Evolutionary conservation across 495 filamentous ascomycete species (phyloP), one percentile per base, ranked within the genome.

Genomic region (Pyrenula aspistea): DNA sequence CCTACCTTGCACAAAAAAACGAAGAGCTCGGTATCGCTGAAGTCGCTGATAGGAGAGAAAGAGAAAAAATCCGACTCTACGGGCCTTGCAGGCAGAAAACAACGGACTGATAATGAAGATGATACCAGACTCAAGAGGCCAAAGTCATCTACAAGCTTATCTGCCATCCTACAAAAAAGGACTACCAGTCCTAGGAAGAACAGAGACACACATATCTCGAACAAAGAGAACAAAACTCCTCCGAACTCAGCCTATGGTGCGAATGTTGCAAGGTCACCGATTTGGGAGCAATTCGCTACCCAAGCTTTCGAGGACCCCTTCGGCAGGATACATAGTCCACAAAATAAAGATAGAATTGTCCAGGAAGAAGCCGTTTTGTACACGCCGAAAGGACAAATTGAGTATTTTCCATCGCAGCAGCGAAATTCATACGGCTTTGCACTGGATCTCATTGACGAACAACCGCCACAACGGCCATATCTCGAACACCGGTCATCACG

Each of bases 81-180:
- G 62, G 64, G 72, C 73, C 53, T 69, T 67, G 51, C 77, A 79
- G 49, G 61, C 58, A 42, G 8, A 42, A 4, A 21, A 50, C 15
- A 61, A 66, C n/a, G 61, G 67, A 19, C 4, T 8, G 50, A 52
- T 19, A 20, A 15, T 57, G 61, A 22, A 20, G 60, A 61, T 2
- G 65, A 72, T 2, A 68, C 67, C 47, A 86, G 82, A 56, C 83
- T 85, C 4, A 91, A 91, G 68, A 94, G 92, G 75, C 79, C 82
- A 19, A 95, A 94, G 63, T 94, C 90, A 0, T 77, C 87, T 2
- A 90, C 87, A 51, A 91, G 87, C 63, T 73, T 95, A 2, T 78
- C 82, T 0, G 83, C 76, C 2, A 78, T 77, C 24, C 56, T 77
- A 51, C 73, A 73, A 20, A 53, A 67, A 71, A 23, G 73, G 50